phyloP scores from a whole-genome alignment of 306 rosid genomes.

The Inga leiocalycina region DNA sequence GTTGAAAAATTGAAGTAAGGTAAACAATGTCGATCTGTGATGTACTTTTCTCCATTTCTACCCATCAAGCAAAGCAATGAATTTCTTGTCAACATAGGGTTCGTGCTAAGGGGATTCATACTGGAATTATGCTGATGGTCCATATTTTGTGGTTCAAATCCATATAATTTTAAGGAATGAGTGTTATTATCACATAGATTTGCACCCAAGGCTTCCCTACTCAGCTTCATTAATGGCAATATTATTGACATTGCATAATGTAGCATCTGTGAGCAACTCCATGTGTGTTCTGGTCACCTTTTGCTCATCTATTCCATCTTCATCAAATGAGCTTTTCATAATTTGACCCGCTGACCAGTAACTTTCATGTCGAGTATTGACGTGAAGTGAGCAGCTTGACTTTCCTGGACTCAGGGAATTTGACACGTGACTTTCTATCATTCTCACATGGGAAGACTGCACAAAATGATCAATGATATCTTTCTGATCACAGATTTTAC shows the following conservation, averaged over 20 bases:
- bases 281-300: slow-evolving; percentile 38
- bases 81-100: slow-evolving; percentile 73
- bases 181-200: slow-evolving; percentile 38
- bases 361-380: slow-evolving; percentile 38
- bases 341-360: slow-evolving; percentile 28
- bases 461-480: slow-evolving; percentile 35
- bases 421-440: slow-evolving; percentile 39
- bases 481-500: slow-evolving; percentile 39
- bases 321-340: slow-evolving; percentile 37
- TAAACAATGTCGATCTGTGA: slow-evolving; percentile 41
- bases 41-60: slow-evolving; percentile 45
- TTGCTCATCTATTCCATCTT: slow-evolving; percentile 34
- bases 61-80: slow-evolving; percentile 46
- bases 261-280: slow-evolving; percentile 41
- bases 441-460: slow-evolving; percentile 41
- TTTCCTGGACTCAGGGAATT: slow-evolving; percentile 42
- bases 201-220: slow-evolving; percentile 41
- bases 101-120: slow-evolving; percentile 75
- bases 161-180: slow-evolving; percentile 40
- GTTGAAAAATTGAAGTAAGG: slow-evolving; percentile 75
- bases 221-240: slow-evolving; percentile 32
- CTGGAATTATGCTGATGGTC: slow-evolving; percentile 46
- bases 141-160: slow-evolving; percentile 42
- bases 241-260: slow-evolving; percentile 40
- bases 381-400: slow-evolving; percentile 41